Evolutionary conservation across 2,329 filamentous ascomycete species (phyloP).

Genomic region (Phyllosticta citribraziliensis): DNA sequence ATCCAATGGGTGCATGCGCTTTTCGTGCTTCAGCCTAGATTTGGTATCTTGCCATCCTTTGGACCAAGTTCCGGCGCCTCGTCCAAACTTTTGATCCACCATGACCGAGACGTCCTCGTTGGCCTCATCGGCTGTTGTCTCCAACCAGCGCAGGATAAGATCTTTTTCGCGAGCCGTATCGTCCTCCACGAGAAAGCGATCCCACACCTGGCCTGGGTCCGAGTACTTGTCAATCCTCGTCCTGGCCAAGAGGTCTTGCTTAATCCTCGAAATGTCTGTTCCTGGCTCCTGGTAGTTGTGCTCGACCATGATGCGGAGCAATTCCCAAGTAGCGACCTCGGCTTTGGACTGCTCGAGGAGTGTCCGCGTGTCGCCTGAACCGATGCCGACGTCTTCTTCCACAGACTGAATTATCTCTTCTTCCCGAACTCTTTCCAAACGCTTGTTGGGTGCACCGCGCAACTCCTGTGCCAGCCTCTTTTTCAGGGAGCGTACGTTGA

Average conservation of each 20-base stretch:
- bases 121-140: slow-evolving; percentile 59
- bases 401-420: slow-evolving; percentile 16
- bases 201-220: slow-evolving; percentile 54
- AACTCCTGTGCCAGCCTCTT: slow-evolving; percentile 32
- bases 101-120: slow-evolving; percentile 65
- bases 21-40: slow-evolving; percentile 79
- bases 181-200: slow-evolving; percentile 65
- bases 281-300: slow-evolving; percentile 45
- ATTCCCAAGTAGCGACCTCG: slow-evolving; percentile 85
- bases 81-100: slow-evolving; percentile 62
- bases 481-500: slow-evolving; percentile 38
- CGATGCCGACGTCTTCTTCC: slow-evolving; percentile 17
- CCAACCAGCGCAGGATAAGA: slow-evolving; percentile 76
- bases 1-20: slow-evolving; percentile 59
- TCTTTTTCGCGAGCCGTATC: slow-evolving; percentile 67
- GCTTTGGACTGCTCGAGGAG: slow-evolving; percentile 60
- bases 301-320: slow-evolving; percentile 65
- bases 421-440: slow-evolving; percentile 16
- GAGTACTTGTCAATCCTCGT: slow-evolving; percentile 38
- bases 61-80: slow-evolving; percentile 66
- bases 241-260: slow-evolving; percentile 23
- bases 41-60: slow-evolving; percentile 91
- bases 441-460: slow-evolving; percentile 23
- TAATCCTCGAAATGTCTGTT: slow-evolving; percentile 22
- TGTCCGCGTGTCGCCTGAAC: slow-evolving; percentile 25